Evolutionary conservation across 371 early-diverging fungal species (phyloP).

Genomic region (Sporodiniella umbellata): DNA sequence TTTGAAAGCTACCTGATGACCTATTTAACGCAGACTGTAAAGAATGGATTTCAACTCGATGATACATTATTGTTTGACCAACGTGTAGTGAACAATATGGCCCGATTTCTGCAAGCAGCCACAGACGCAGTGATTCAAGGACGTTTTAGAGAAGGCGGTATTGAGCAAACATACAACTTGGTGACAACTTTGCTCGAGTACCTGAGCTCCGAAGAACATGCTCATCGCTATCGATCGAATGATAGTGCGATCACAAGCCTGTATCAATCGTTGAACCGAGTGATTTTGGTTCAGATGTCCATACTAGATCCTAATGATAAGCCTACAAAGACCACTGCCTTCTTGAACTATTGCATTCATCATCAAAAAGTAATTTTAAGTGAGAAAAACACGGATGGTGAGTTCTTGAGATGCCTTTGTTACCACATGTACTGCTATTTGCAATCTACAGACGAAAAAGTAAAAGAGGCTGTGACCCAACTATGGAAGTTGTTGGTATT

Average conservation of each 20-base stretch:
- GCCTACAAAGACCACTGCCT: constrained; percentile 31
- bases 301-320: constrained; percentile 37
- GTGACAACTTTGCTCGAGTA: constrained; percentile 54
- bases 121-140: constrained; percentile 71
- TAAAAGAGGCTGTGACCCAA: constrained; percentile 48
- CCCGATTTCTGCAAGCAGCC: constrained; percentile 56
- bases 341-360: constrained; percentile 62
- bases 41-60: constrained; percentile 46
- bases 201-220: constrained; percentile 32
- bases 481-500: constrained; percentile 61
- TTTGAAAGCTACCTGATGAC: constrained; percentile 59
- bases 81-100: constrained; percentile 46
- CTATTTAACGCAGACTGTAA: constrained; percentile 55
- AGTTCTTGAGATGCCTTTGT: constrained; percentile 62
- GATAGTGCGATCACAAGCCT: constrained; percentile 23
- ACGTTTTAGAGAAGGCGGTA: constrained; percentile 33
- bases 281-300: constrained; percentile 54
- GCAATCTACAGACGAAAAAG: constrained; percentile 38
- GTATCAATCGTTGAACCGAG: constrained; percentile 56
- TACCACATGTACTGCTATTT: constrained; percentile 63
- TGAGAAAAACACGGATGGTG: constrained; percentile 55
- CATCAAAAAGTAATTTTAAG: constrained; percentile 68
- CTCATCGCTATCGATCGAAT: constrained; percentile 10
- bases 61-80: constrained; percentile 38
- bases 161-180: constrained; percentile 57